Evolutionary conservation across 108 stramenopile species (phyloP).

Genomic region (Pseudonitzschia pungens): DNA sequence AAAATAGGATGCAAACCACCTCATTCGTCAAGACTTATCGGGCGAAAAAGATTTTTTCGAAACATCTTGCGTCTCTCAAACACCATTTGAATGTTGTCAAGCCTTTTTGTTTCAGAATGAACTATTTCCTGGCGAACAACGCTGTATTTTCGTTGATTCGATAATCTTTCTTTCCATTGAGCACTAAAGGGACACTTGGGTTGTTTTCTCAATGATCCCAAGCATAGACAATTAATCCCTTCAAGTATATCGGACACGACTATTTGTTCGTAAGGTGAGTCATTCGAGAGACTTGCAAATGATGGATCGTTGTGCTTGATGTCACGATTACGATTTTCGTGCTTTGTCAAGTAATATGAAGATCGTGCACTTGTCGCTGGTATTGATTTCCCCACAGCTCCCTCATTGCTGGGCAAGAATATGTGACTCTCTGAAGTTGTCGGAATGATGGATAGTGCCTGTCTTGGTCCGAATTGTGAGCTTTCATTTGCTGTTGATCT

Average conservation of each 20-base stretch:
- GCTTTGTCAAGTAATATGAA: background rate
- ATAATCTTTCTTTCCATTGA: background rate
- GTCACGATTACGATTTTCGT: background rate
- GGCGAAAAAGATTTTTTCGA: constrained; percentile 26
- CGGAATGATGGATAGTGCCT: background rate
- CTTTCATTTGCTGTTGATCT: background rate
- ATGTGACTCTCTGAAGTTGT: background rate
- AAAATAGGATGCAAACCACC: background rate
- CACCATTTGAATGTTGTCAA: constrained; percentile 22
- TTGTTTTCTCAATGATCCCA: background rate
- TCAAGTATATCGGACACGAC: constrained; percentile 16
- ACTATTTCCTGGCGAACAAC: constrained; percentile 8
- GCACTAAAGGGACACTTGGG: background rate
- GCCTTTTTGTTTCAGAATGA: constrained; percentile 9
- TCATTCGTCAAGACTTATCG: constrained; percentile 15
- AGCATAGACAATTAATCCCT: constrained; percentile 9
- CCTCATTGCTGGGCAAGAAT: background rate
- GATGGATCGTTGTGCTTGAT: background rate
- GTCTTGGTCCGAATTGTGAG: background rate
- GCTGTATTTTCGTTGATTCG: constrained; percentile 6
- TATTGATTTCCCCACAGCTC: background rate
- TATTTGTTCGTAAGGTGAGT: background rate
- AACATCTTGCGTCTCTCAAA: constrained; percentile 22
- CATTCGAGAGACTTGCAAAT: background rate
- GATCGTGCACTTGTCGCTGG: background rate